Evolutionary conservation across 495 filamentous ascomycete species (phyloP), one percentile per base, ranked within the genome.

Genomic region (Schizothecium vesticola): DNA sequence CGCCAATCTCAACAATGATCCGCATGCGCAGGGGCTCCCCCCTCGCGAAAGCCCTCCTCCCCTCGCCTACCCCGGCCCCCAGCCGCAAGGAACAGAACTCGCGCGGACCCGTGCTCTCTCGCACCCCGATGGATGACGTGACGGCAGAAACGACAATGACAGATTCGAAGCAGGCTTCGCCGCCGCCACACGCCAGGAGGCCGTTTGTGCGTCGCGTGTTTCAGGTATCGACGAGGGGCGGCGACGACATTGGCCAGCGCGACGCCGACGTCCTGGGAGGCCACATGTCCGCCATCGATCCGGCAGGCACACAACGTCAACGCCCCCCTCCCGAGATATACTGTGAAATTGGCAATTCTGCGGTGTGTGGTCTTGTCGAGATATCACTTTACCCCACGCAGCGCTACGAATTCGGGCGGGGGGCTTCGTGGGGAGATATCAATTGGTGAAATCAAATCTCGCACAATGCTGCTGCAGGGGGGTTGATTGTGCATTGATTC

Each of bases 171-270:
- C 26, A 28, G 29, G 25, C 13, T 3, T 33, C 26, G 60, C 60
- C 26, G 31, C 31, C 10, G 11, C 11, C 19, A n/a, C 43, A n/a
- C 43, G 16, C 16, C 43, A 51, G 43, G 43, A 51, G 43, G 43
- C 6, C 6, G 43, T 51, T 57, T 61, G 65, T 63, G 59, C 43
- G 62, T 22, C 23, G 16, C 59, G 60, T 29, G 66, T 68, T 68
- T 68, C 66, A 68, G 36, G 60, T 63, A 19, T 61, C n/a, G 25
- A 59, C 11, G 57, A 36, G n/a, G 26, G 51, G 22, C 43, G 43
- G n/a, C 24, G 51, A 59, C 55, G 63, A 55, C 56, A 65, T 65
- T 65, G 63, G 63, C 56, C 55, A 58, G 28, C 26, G 28, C 36
- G 21, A 56, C 22, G 36, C 33, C 36, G 22, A 56, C 3, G 63